Evolutionary conservation across 441 rosid genomes (phyloP), one percentile per base, ranked within the genome.

Genomic region (Gossypium davidsonii): DNA sequence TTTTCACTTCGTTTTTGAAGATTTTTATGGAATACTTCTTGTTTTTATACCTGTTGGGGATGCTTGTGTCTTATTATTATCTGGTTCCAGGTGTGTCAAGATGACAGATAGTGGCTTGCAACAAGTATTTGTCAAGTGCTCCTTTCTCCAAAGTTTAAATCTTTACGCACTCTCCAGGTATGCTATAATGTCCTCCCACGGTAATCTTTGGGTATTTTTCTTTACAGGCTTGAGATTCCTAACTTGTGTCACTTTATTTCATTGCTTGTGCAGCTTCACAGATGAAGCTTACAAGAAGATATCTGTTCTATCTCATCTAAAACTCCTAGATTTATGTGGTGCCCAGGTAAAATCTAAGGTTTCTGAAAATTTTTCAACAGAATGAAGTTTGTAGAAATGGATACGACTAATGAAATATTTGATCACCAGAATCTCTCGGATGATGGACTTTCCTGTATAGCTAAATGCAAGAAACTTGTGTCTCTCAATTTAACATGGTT

Each of bases 401-500:
- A 70, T 78, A 37, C 2, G 49, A 60, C 65, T 73, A 18, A 57
- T 62, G 58, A 74, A 18, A 51, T 65, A 52, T 71, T 74, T 82
- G 74, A 46, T 71, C 81, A 8, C 75, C 89, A 94, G 97, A 90
- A 88, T 81, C 59, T 94, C 57, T 92, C 97, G 7, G 95, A 94
- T 78, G 96, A 88, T 64, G 97, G 95, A 75, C 89, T 94, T 78
- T 79, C 79, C 14, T 80, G 85, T 77, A 80, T 90, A 80, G 93
- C 98, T 55, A 85, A 86, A 67, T 94, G 98, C 86, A 85, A 78
- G 72, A 83, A 86, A 77, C 83, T 94, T 23, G 76, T 48, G 10
- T 81, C 94, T 59, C 96, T 92, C 71, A 94, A 90, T 83, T 82
- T 94, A 83, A 92, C 98, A 48, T 92, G 98, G 97, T 94, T 79